A percentile compares a stretch with the other conserved stretches of the same genome.
Conservation (phyloP, 2,329 filamentous ascomycete species). For the Trichoderma brevicompactum region DNA sequence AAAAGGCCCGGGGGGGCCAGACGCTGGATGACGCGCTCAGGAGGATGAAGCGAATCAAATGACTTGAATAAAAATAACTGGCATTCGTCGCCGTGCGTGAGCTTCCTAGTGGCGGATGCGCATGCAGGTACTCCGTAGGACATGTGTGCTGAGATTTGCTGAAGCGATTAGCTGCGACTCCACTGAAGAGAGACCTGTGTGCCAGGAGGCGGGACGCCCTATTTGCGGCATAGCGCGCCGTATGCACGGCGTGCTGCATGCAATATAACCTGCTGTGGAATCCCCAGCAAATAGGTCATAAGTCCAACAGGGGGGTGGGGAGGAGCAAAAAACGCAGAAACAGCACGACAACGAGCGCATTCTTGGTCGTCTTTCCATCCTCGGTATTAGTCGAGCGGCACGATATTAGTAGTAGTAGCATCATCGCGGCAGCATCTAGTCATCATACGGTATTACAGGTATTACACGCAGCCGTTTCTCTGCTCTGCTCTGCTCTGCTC, state of each 20-base stretch:
- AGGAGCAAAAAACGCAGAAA: no score
- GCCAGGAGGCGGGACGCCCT: not conserved
- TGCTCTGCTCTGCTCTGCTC: no score
- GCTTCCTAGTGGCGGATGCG: conserved; percentile 10
- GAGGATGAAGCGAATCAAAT: conserved; percentile 23
- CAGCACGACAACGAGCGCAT: no score
- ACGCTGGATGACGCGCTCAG: conserved; percentile 16
- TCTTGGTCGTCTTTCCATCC: no score
- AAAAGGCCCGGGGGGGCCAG: not conserved
- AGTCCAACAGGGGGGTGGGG: no score
- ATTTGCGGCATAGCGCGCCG: conserved; percentile 8
- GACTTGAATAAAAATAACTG: conserved; percentile 12
- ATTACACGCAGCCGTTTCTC: not conserved
- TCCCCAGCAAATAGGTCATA: not conserved
- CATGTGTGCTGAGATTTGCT: not conserved
- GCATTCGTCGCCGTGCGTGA: not conserved
- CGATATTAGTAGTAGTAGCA: no score
- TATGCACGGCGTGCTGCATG: conserved; percentile 1
- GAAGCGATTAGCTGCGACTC: conserved; percentile 4
- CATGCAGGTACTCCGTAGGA: conserved; percentile 21
- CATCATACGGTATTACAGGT: not conserved
- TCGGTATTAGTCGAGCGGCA: no score
- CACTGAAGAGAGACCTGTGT: conserved; percentile 2
- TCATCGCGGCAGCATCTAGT: no score
- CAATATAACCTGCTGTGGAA: not conserved